These are phyloP conservation scores for Colletotrichum sidae DNA, from an alignment of 2,329 filamentous ascomycete species.

Conservation along the genomic window DNA sequence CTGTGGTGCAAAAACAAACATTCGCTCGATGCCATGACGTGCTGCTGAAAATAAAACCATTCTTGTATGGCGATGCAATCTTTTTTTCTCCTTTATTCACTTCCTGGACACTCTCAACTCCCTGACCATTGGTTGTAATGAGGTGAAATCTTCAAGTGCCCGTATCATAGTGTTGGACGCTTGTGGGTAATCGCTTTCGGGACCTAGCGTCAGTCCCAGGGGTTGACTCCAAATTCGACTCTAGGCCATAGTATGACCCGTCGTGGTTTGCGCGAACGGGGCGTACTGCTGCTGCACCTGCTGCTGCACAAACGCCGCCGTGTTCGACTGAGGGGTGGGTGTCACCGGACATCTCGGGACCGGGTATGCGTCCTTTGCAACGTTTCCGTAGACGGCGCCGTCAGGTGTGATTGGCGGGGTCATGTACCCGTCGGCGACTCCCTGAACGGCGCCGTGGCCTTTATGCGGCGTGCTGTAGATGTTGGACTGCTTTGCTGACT, in stretches of 20 bases:
- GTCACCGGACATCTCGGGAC: constrained; percentile 71
- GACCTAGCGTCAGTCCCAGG: background rate
- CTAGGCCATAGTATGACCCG: constrained; percentile 44
- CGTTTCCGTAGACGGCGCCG: constrained; percentile 64
- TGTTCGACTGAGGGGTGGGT: constrained; percentile 65
- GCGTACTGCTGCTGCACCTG: constrained; percentile 58
- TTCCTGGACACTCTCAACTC: constrained; percentile 28
- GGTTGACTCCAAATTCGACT: constrained; percentile 16
- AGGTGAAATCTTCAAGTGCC: constrained; percentile 27
- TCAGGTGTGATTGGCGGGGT: constrained; percentile 90
- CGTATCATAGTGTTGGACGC: constrained; percentile 34
- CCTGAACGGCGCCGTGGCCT: constrained; percentile 70
- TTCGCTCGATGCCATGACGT: constrained; percentile 61
- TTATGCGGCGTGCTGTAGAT: constrained; percentile 86
- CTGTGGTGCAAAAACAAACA: constrained; percentile 46
- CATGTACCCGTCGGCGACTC: constrained; percentile 79
- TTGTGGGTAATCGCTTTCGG: constrained; percentile 19
- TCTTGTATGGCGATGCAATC: constrained; percentile 44
- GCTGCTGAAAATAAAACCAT: constrained; percentile 48
- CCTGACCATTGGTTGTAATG: constrained; percentile 26
- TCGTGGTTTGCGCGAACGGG: constrained; percentile 57
- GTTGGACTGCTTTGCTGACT: constrained; percentile 66
- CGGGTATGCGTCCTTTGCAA: constrained; percentile 60
- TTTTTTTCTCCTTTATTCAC: constrained; percentile 36
- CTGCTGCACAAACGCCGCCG: constrained; percentile 48